A percentile compares a stretch with the other conserved stretches of the same genome.
phyloP scores from a whole-genome alignment of 352 stramenopile genomes.

The Pythium dissotocum region DNA sequence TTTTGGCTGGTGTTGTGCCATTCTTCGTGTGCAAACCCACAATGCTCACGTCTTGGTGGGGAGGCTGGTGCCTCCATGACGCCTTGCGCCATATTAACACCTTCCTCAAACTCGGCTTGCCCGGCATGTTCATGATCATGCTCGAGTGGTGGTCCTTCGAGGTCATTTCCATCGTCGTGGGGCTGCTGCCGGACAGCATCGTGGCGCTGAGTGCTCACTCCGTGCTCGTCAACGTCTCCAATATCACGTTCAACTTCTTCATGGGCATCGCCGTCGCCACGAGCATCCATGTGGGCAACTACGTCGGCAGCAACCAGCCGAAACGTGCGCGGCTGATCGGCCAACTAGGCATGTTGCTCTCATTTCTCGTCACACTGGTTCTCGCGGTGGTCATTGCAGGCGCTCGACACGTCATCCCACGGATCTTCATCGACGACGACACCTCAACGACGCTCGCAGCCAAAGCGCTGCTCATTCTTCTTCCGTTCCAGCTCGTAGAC shows the following conservation, averaged over 20 bases:
- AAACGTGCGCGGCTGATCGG: constrained; percentile 44
- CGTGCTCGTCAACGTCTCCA: constrained; percentile 64
- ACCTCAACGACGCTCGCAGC: constrained; percentile 40
- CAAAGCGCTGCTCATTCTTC: constrained; percentile 44
- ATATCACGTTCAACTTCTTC: constrained; percentile 67
- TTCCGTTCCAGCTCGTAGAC: constrained; percentile 53
- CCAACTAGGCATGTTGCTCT: constrained; percentile 35
- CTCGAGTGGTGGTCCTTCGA: constrained; percentile 77
- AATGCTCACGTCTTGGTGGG: constrained; percentile 44
- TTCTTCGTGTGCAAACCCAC: constrained; percentile 52
- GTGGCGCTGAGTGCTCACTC: constrained; percentile 61
- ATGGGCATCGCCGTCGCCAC: constrained; percentile 26
- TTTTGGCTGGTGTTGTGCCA: constrained; percentile 48
- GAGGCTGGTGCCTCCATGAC: constrained; percentile 8
- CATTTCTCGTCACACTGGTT: constrained; percentile 32
- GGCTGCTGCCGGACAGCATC: constrained; percentile 50
- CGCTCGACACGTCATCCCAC: constrained; percentile 29
- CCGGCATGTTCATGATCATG: constrained; percentile 56
- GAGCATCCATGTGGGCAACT: constrained; percentile 21
- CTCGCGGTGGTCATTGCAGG: constrained; percentile 32
- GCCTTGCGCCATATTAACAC: constrained; percentile 36
- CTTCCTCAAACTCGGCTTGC: constrained; percentile 52
- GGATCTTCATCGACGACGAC: constrained; percentile 49
- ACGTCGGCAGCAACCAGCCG: constrained; percentile 14
- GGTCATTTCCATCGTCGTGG: constrained; percentile 52